phyloP scores from a whole-genome alignment of 371 early-diverging fungal genomes.

The Circinella minor region DNA sequence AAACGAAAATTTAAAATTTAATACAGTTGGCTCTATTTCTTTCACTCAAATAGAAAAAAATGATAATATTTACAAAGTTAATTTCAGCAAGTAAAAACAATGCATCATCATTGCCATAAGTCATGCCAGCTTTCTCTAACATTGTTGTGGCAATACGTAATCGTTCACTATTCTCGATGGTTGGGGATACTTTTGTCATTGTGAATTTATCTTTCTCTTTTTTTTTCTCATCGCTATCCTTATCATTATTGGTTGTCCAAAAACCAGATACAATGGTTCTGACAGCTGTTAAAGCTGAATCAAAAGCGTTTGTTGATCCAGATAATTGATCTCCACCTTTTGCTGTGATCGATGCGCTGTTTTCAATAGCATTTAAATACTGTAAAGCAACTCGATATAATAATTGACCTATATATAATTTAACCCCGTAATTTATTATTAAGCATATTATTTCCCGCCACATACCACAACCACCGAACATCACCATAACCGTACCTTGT shows the following conservation, averaged over 20 bases:
- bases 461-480: too few relatives aligned
- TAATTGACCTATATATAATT: constrained; percentile 25
- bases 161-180: constrained; percentile 13
- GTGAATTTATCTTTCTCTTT: neutral
- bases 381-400: constrained; percentile 37
- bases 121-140: constrained; percentile 40
- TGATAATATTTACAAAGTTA: constrained; percentile 51
- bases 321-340: neutral
- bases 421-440: too few relatives aligned
- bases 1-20: neutral
- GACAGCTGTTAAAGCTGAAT: constrained; percentile 7
- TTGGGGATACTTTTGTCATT: neutral
- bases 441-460: too few relatives aligned
- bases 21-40: too few relatives aligned
- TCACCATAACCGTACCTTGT: constrained; percentile 3
- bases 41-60: neutral
- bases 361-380: constrained; percentile 26
- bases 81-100: constrained; percentile 58
- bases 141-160: constrained; percentile 29
- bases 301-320: constrained; percentile 8
- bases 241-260: neutral
- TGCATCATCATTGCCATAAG: constrained; percentile 51
- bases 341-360: constrained; percentile 4
- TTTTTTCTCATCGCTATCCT: constrained; percentile 4
- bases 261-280: constrained; percentile 1